Base-by-base conservation (phyloP, 306 rosid species). In the Luffa aegyptiaca region DNA sequence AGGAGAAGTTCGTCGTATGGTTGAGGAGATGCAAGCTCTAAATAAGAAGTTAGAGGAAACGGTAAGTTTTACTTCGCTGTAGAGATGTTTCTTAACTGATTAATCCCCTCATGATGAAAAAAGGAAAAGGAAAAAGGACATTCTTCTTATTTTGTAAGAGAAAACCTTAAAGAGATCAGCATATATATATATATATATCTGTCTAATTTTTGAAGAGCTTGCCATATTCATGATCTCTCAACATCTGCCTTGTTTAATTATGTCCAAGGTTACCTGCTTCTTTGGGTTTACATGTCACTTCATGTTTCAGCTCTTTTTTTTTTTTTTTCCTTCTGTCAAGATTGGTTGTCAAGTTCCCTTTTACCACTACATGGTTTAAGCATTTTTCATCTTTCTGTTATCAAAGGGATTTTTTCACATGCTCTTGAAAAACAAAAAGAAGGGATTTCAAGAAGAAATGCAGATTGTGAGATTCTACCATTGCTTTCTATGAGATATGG, bases 1-100 rank as follows among this genome's bases (percentile, higher is more conserved):
- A 77, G 78, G 90, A 12, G 97, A 91, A 80, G 93, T 95, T 84
- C 97, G 97, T 36, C 91, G 92, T 14, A 95, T 95, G 98, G 97
- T 95, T 46, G 96, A 88, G 79, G 97, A 90, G 85, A 92, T 91
- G 98, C 90, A 92, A 86, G 77, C 76, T 69, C 78, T 92, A 75
- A 95, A 95, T 81, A 95, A 82, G 87, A 87, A 90, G 88, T 84
- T 95, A 49, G 98, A 95, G 83, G 92, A 92, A 76, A 90, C 97
- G 0, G 98, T 92, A 84, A 89, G 92, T 86, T 85, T 35, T 53
- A 20, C 51, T 74, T 71, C 10, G 62, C 49, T 16, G 46, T 62
- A 12, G 37, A 31, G 41, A 69, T 20, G 55, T 44, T 44, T 44
- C 17, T 44, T 65, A 26, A 26, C 31, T 26, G 31, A 26, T 26